Evolutionary conservation across 2,329 filamentous ascomycete species (phyloP).

Genomic region (Pseudocercospora eumusae): DNA sequence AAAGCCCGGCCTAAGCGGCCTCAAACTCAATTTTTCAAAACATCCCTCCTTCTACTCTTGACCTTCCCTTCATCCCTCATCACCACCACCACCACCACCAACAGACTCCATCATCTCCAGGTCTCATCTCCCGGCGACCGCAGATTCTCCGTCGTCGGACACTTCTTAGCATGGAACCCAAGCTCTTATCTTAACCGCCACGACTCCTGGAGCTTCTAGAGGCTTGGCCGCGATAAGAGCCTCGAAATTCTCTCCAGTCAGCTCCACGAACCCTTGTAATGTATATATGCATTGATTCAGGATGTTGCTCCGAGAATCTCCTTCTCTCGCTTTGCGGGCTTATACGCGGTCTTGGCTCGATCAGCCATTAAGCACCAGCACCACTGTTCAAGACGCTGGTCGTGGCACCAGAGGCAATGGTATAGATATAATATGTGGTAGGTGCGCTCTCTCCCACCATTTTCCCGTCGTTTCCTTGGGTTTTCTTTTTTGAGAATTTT

Average conservation of each 20-base stretch:
- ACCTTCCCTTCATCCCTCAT: neutral
- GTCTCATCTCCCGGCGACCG: neutral
- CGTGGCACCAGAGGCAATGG: neutral
- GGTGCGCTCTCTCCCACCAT: neutral
- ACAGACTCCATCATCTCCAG: neutral
- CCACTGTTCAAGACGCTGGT: neutral
- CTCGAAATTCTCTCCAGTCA: constrained; percentile 20
- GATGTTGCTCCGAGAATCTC: neutral
- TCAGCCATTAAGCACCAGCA: neutral
- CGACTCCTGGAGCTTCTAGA: constrained; percentile 14
- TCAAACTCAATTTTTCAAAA: neutral
- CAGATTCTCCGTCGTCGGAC: neutral
- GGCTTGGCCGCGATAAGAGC: constrained; percentile 26
- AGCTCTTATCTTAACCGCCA: neutral
- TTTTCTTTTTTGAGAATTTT: no score
- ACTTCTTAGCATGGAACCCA: neutral
- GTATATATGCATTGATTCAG: neutral
- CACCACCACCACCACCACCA: no score
- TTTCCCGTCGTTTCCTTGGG: neutral
- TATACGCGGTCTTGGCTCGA: constrained; percentile 1
- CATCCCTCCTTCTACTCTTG: neutral
- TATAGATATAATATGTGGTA: neutral
- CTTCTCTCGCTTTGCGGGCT: neutral
- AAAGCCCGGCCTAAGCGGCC: no score
- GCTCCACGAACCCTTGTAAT: neutral